A percentile compares a stretch with the other conserved stretches of the same genome.
Evolutionary conservation across 208 protist genomes (phyloP).

Genomic region (Acanthamoeba polyphaga): DNA sequence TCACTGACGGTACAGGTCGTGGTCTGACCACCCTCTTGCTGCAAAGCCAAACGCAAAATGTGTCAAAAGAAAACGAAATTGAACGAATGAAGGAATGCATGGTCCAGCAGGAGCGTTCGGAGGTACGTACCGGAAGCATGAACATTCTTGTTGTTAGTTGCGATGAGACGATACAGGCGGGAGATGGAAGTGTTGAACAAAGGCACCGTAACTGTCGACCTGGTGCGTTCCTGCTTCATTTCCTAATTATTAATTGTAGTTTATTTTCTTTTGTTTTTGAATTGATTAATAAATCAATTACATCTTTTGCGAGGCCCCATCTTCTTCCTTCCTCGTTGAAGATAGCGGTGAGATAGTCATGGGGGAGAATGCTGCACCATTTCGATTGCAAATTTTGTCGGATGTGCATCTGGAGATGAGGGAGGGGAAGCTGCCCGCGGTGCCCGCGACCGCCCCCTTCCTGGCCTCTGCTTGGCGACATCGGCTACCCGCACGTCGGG

Average conservation of each 20-base stretch:
- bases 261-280: too few relatives aligned
- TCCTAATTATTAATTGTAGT: too few relatives aligned
- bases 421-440: background rate
- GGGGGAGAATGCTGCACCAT: background rate
- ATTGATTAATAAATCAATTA: too few relatives aligned
- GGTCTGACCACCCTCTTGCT: conserved; percentile 68
- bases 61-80: background rate
- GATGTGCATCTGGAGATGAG: conserved; percentile 52
- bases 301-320: too few relatives aligned
- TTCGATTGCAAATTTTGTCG: conserved; percentile 34
- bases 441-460: conserved; percentile 30
- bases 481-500: conserved; percentile 39
- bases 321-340: too few relatives aligned
- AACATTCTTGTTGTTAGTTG: conserved; percentile 21
- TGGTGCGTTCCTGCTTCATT: background rate
- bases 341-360: background rate
- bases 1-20: conserved; percentile 53
- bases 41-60: background rate
- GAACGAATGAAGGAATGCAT: background rate
- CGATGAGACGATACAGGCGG: background rate
- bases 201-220: background rate
- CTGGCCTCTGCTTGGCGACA: conserved; percentile 59
- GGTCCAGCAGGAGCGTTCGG: background rate
- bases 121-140: background rate
- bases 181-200: too few relatives aligned